Base-by-base conservation (phyloP, 73 alveolate species). In the Paramecium caudatum region DNA sequence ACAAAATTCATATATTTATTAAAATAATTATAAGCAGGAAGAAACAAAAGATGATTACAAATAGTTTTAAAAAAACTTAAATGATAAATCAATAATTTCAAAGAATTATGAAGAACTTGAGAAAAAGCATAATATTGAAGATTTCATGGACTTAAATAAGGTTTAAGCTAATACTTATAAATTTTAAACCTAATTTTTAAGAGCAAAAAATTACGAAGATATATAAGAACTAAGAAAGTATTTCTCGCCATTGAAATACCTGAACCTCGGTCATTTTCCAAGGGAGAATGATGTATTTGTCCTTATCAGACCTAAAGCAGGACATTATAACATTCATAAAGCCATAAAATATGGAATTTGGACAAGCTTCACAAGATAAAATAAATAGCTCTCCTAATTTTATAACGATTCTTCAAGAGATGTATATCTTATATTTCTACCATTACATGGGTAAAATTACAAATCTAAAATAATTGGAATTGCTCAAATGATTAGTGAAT, bases 291-390 rank as follows among this genome's bases (percentile, higher is more conserved):
- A 34, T 0, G 8, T 12, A 10, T 68, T 68, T 68, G 47, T 68
- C 0, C 16, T 68, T 4, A 37, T 37, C 9, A 68, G 84, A 68
- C 84, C 84, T 6, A 68, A 33, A 68, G 3, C 30, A 8, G 88
- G 88, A 16, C 17, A 34, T 74, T 37, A 12, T 8, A 74, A 74
- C 43, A 19, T 74, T 8, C 88, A 74, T 12, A 39, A 74, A 43
- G 88, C 88, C 1, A 74, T 74, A 12, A 74, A 74, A 43, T 74
- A 74, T 74, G 88, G 88, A 10, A 41, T 74, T 27, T 74, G 88
- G 88, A 27, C 46, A 27, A 27, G 41, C n/a, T 21, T 27, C 15
- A 2, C 39, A 8, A 1, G 10, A 13, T 37, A 15, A 34, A 39
- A 74, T 19, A 15, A 37, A 17, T 13, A 10, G 17, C 12, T 41